phyloP scores from a whole-genome alignment of 2,329 filamentous ascomycete genomes.

The Mollisiaceae sp. region DNA sequence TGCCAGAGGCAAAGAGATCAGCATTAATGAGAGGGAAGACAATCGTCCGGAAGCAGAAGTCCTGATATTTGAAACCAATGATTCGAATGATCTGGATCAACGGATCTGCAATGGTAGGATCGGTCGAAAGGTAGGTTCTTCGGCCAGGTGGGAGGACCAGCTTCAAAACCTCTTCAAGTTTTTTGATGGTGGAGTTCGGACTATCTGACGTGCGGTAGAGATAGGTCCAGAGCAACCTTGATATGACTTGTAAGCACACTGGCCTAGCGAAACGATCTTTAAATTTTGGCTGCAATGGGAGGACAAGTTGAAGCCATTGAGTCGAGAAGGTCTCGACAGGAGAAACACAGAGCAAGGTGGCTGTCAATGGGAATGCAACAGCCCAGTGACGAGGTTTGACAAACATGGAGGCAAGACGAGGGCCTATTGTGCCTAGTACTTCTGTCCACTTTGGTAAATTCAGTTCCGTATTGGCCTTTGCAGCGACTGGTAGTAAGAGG shows the following conservation, averaged over 20 bases:
- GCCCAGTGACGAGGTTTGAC: constrained; percentile 92
- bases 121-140: constrained; percentile 80
- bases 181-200: constrained; percentile 69
- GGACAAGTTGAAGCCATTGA: constrained; percentile 85
- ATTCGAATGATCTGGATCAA: constrained; percentile 93
- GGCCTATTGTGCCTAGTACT: constrained; percentile 78
- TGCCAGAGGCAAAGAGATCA: constrained; percentile 75
- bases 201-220: constrained; percentile 83
- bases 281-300: constrained; percentile 77
- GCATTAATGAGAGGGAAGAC: constrained; percentile 97
- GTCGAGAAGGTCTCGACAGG: constrained; percentile 80
- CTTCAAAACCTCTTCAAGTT: constrained; percentile 87
- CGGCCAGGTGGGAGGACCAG: constrained; percentile 82
- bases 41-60: constrained; percentile 88
- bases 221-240: constrained; percentile 92
- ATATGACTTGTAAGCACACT: constrained; percentile 85
- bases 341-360: constrained; percentile 86
- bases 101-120: constrained; percentile 83
- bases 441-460: constrained; percentile 84
- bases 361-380: constrained; percentile 85
- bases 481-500: constrained; percentile 84
- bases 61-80: constrained; percentile 91
- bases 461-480: constrained; percentile 77
- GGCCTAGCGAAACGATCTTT: constrained; percentile 83
- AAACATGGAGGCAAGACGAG: constrained; percentile 82